Conservation (phyloP, 2,329 filamentous ascomycete genomes). For the Cercospora canescens region DNA sequence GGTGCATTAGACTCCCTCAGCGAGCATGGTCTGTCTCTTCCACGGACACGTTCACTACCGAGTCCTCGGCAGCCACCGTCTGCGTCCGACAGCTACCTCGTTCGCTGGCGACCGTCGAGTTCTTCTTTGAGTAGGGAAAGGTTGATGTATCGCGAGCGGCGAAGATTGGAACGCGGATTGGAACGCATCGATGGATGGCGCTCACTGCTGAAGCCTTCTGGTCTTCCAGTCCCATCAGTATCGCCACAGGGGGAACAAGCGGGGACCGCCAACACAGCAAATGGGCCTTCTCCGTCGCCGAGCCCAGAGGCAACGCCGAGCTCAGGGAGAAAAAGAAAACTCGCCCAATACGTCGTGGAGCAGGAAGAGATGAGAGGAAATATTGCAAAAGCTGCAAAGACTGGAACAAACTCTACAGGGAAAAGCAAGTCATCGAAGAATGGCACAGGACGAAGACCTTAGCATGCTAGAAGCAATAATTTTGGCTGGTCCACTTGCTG, state of each 20-base stretch:
- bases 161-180: neutral
- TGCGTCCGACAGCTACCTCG: neutral
- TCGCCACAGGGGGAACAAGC: neutral
- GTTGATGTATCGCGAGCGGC: neutral
- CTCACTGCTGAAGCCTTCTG: neutral
- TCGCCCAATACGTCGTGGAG: neutral
- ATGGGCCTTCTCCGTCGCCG: neutral
- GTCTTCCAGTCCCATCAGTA: neutral
- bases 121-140: too few relatives aligned
- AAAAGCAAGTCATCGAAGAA: neutral
- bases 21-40: neutral
- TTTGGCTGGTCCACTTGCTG: neutral
- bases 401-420: neutral
- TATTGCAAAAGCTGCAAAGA: neutral
- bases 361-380: neutral
- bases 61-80: neutral
- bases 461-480: neutral
- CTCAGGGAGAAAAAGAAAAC: neutral
- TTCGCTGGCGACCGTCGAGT: too few relatives aligned
- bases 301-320: neutral
- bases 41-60: neutral
- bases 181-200: neutral
- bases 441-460: neutral
- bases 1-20: neutral
- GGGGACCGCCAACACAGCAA: neutral